Conservation (phyloP, 2,329 filamentous ascomycete species). For the Arthrinium phaeospermum region DNA sequence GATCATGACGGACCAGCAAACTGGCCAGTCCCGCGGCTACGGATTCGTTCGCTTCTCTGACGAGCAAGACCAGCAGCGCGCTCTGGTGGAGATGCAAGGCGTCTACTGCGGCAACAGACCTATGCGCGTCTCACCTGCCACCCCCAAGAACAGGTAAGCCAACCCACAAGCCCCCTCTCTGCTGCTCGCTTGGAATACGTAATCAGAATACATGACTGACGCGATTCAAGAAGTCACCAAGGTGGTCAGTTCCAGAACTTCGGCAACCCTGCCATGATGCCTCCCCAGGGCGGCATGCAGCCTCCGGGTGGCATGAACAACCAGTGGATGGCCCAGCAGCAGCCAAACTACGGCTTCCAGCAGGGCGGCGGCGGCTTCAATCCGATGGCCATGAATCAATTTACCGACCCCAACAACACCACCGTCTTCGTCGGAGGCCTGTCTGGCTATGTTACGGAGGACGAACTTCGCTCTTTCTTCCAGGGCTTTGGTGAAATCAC, state of each 20-base stretch:
- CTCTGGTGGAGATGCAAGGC: conserved; percentile 97
- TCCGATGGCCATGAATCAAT: conserved; percentile 86
- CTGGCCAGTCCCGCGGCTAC: conserved; percentile 95
- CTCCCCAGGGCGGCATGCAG: conserved; percentile 46
- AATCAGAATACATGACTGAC: not conserved
- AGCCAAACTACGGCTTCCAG: conserved; percentile 39
- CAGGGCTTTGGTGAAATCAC: conserved; percentile 99
- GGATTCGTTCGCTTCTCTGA: conserved; percentile 98
- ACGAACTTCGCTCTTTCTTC: conserved; percentile 99
- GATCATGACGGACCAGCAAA: conserved; percentile 99
- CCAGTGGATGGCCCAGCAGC: conserved; percentile 47
- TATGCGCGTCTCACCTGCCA: conserved; percentile 98
- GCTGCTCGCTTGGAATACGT: not conserved
- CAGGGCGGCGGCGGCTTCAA: conserved; percentile 51
- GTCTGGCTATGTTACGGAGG: conserved; percentile 97
- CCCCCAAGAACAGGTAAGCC: conserved; percentile 83
- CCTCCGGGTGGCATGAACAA: conserved; percentile 48
- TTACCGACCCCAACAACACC: conserved; percentile 99
- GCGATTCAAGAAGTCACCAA: conserved; percentile 43
- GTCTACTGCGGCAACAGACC: conserved; percentile 98
- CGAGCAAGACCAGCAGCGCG: conserved; percentile 94
- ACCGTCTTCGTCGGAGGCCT: conserved; percentile 98
- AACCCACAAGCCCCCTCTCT: not conserved
- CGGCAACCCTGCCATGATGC: conserved; percentile 44
- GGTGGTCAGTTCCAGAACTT: conserved; percentile 44